These are phyloP conservation scores for Rhodamnia argentea DNA, from an alignment of 345 rosid genomes.

Conservation along the genomic window DNA sequence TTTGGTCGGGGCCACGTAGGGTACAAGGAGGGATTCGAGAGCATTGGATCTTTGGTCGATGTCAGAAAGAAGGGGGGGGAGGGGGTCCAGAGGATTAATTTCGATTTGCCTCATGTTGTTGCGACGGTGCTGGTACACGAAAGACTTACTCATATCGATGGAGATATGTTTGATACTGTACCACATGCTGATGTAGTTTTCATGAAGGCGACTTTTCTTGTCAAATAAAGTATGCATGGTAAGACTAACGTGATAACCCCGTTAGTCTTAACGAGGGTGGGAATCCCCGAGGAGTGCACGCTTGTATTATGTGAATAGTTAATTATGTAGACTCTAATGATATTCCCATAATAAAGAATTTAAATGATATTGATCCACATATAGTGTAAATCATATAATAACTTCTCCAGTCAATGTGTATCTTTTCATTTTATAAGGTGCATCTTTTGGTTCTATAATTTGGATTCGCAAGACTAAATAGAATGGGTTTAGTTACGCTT, in stretches of 20 bases:
- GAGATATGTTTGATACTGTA: background rate
- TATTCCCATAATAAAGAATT: background rate
- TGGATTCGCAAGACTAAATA: background rate
- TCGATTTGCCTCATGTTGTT: constrained; percentile 13
- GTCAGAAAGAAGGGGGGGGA: too few relatives aligned
- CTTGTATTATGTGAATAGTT: background rate
- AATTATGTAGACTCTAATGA: background rate
- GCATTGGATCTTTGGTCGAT: too few relatives aligned
- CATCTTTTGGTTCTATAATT: background rate
- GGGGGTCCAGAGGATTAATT: constrained; percentile 4
- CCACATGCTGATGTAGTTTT: background rate
- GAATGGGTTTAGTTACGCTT: background rate
- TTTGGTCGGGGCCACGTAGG: background rate
- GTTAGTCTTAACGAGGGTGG: background rate
- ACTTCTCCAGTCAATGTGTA: background rate
- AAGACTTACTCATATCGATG: constrained; percentile 5
- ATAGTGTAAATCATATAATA: background rate
- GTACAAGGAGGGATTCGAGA: too few relatives aligned
- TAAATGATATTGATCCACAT: background rate
- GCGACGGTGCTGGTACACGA: background rate
- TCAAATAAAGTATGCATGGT: background rate
- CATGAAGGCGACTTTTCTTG: background rate
- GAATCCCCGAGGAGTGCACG: background rate
- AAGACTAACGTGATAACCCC: too few relatives aligned
- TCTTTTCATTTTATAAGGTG: too few relatives aligned